Percentiles rank a stretch among this genome's conserved stretches.
Conservation (phyloP, 306 rosid species). For the Trichosanthes truncata region DNA sequence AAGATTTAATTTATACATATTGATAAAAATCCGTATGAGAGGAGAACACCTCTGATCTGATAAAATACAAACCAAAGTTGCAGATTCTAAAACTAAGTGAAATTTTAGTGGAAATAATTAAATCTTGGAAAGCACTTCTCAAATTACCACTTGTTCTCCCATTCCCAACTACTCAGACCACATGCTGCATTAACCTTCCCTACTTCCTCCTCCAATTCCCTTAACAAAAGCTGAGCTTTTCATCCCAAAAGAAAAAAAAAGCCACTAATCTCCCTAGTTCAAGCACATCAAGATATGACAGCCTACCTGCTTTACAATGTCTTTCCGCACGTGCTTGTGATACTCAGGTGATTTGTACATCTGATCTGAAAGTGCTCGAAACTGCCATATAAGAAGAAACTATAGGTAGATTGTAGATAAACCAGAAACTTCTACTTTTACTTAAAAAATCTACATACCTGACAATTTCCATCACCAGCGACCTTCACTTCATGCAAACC, state of each 20-base stretch:
- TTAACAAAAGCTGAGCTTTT: background rate
- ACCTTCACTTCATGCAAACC: conserved; percentile 79
- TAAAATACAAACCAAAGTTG: background rate
- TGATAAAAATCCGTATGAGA: background rate
- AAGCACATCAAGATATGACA: background rate
- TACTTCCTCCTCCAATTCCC: background rate
- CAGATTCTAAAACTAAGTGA: background rate
- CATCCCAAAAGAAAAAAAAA: background rate
- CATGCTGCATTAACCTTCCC: background rate
- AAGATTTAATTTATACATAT: background rate
- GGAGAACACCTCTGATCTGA: background rate
- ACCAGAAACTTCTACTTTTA: background rate
- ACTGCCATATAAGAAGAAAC: conserved; percentile 33
- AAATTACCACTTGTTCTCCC: background rate
- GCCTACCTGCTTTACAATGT: conserved; percentile 60
- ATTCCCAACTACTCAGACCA: background rate
- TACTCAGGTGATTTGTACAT: conserved; percentile 63
- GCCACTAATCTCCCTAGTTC: background rate
- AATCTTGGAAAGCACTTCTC: background rate
- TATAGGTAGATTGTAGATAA: conserved; percentile 11
- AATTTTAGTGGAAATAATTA: background rate
- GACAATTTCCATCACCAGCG: conserved; percentile 94
- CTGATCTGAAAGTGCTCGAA: conserved; percentile 87
- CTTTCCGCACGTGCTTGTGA: conserved; percentile 76
- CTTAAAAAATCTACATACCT: conserved; percentile 33